Evolutionary conservation across 2,329 filamentous ascomycete genomes (phyloP), one percentile per base, ranked within the genome.

Genomic region (Monosporascus sp.): DNA sequence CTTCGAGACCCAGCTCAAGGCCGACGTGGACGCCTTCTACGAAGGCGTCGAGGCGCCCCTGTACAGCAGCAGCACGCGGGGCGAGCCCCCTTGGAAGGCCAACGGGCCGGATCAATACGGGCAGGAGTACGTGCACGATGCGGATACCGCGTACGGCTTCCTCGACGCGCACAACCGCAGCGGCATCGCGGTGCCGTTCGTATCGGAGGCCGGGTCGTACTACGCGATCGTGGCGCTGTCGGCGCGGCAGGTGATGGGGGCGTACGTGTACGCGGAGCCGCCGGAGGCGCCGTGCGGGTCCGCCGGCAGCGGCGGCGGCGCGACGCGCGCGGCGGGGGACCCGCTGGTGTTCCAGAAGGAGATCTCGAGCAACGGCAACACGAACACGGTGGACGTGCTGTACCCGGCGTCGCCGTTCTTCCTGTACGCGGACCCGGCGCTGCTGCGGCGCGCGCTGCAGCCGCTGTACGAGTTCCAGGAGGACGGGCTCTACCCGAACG

Each of bases 351-450:
- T 93, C 69, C 72, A 91, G 56, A 93, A 94, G 65, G 89, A 93
- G 67, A 93, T 94, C 51, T 90, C 87, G 1, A 90, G 86, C 6
- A 87, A 92, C 58, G 89, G 59, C 2, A 93, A 94, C 62, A 84
- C 84, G 65, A 89, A 93, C 64, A 93, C 89, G 0, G 87, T 93
- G 6, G 89, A 93, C 70, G 88, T 94, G 50, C 89, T 93, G 60
- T 93, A 91, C 72, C 89, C 89, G 0, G 80, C 88, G 0, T 89
- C 89, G 65, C 88, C 89, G 0, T 93, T 92, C 75, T 93, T 92
- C 72, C 68, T 92, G 9, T 93, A 92, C 65, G 90, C 88, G 24
- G 90, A 91, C 61, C 89, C 89, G 1, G 76, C 81, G 50, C 89
- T 89, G 85, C 74, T 91, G 53, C 85, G 83, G 2, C 91, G 90